Percentiles rank a stretch among this genome's conserved stretches.
Conservation (phyloP, 1,284 basidiomycete genomes). For the Volvariella surrecta region DNA sequence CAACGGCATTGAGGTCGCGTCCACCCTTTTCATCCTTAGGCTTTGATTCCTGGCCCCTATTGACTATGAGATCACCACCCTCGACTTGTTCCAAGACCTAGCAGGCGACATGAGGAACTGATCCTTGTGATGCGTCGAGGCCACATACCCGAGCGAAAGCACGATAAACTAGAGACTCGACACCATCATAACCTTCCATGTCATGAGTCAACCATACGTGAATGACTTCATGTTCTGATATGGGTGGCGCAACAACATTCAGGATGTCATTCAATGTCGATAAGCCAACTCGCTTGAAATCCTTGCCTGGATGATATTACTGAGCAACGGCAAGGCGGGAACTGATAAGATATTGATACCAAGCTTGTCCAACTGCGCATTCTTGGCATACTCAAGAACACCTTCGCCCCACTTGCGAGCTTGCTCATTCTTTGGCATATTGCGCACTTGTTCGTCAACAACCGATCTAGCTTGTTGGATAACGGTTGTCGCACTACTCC, state of each 20-base stretch:
- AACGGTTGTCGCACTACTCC: slow-evolving; percentile 81
- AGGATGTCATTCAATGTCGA: slow-evolving; percentile 87
- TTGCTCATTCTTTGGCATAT: slow-evolving; percentile 74
- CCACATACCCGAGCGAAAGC: slow-evolving; percentile 64
- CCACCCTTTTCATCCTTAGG: slow-evolving; percentile 47
- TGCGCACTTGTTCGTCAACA: slow-evolving; percentile 88
- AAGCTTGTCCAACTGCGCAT: slow-evolving; percentile 79
- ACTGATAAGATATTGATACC: slow-evolving; percentile 30
- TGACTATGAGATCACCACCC: slow-evolving; percentile 85
- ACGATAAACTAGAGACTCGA: slow-evolving; percentile 93
- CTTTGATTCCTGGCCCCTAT: slow-evolving; percentile 70
- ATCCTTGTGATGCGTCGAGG: background rate
- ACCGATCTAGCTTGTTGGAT: slow-evolving; percentile 79
- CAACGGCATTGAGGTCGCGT: slow-evolving; percentile 75
- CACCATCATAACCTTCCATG: slow-evolving; percentile 93
- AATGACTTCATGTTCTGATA: slow-evolving; percentile 96
- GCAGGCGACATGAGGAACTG: slow-evolving; percentile 5
- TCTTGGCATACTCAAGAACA: slow-evolving; percentile 60
- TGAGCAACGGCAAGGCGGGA: background rate
- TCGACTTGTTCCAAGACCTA: slow-evolving; percentile 92
- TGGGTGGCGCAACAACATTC: slow-evolving; percentile 96
- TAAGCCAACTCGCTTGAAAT: slow-evolving; percentile 78
- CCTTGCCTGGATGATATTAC: slow-evolving; percentile 54
- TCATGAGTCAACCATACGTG: slow-evolving; percentile 94
- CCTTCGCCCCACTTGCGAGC: slow-evolving; percentile 72